Percentiles rank a stretch among this genome's conserved stretches.
phyloP scores from a whole-genome alignment of 2,329 filamentous ascomycete genomes.

The Gaeumannomyces sp. region DNA sequence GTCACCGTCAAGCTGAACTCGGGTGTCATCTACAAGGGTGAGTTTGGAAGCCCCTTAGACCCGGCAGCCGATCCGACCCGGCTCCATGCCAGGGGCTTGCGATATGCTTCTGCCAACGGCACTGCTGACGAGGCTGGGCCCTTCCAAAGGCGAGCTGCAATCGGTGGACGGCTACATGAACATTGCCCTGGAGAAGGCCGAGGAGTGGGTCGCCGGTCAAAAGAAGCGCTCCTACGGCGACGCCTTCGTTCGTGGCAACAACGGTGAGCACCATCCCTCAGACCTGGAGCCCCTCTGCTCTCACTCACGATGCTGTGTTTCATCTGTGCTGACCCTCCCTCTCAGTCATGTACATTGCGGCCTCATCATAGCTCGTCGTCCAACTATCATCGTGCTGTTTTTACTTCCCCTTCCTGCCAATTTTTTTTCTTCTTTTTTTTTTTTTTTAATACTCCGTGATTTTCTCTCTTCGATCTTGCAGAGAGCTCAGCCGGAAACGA shows the following conservation, averaged over 20 bases:
- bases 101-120: not conserved
- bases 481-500: no score
- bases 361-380: constrained; percentile 37
- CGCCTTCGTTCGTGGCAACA: constrained; percentile 93
- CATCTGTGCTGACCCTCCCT: not conserved
- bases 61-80: no score
- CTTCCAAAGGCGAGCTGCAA: constrained; percentile 71
- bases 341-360: constrained; percentile 65
- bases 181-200: constrained; percentile 92
- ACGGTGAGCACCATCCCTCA: constrained; percentile 52
- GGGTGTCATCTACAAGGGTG: constrained; percentile 96
- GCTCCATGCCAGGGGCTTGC: not conserved
- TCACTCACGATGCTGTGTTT: not conserved
- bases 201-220: constrained; percentile 82
- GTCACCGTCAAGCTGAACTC: constrained; percentile 98
- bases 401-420: not conserved
- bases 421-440: not conserved
- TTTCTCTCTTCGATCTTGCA: not conserved
- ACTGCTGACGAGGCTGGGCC: not conserved
- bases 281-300: constrained; percentile 15
- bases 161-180: constrained; percentile 99
- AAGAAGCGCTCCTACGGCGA: constrained; percentile 83
- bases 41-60: constrained; percentile 17
- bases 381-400: not conserved
- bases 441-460: not conserved